A percentile compares a stretch with the other conserved stretches of the same genome.
These are phyloP conservation scores for Adansonia grandidieri DNA, from an alignment of 441 rosid genomes.

Conservation along the genomic window DNA sequence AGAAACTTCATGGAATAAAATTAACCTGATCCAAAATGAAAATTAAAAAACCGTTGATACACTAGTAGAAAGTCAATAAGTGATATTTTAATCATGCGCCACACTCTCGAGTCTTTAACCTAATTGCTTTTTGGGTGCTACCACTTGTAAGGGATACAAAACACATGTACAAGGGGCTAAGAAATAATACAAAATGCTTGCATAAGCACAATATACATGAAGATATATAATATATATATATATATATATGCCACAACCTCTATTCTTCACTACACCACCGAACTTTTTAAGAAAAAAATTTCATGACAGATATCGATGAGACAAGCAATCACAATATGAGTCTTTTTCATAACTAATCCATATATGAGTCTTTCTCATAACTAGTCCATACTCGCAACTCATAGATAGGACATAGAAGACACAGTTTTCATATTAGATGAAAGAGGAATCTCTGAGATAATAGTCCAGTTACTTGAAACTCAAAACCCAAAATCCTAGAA, in stretches of 20 bases:
- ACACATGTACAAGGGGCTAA: neutral
- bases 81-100: neutral
- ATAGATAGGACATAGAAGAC: neutral
- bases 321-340: neutral
- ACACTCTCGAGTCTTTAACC: neutral
- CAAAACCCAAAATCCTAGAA: neutral
- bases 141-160: neutral
- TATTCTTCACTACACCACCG: neutral
- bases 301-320: neutral
- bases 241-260: neutral
- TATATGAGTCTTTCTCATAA: too few species aligned
- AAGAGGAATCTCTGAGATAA: neutral
- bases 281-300: neutral
- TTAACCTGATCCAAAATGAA: conserved; percentile 1
- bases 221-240: neutral
- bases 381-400: neutral
- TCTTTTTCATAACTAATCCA: neutral
- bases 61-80: neutral
- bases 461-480: neutral
- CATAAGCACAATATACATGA: neutral
- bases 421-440: neutral
- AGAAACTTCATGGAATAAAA: neutral
- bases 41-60: neutral
- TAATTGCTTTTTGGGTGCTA: neutral
- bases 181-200: neutral